A percentile compares a stretch with the other conserved stretches of the same genome.
Conservation (phyloP, 1,284 basidiomycete species). For the Apiotrichum mycotoxinovorans region DNA sequence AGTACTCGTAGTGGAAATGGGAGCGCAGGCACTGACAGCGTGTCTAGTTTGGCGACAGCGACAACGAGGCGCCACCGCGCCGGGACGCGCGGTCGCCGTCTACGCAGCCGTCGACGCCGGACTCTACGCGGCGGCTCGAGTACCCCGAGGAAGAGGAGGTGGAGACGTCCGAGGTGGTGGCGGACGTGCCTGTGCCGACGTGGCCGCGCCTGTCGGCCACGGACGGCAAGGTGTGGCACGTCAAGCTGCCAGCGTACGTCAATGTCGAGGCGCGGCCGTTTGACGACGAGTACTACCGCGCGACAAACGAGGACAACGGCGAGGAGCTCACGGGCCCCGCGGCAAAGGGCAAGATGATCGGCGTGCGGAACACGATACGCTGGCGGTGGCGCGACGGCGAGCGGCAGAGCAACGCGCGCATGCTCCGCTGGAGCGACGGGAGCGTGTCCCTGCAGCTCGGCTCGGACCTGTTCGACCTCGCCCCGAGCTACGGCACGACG, state of each 20-base stretch:
- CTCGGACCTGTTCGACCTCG: conserved; percentile 46
- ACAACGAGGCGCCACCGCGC: conserved; percentile 68
- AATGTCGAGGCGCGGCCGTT: conserved; percentile 44
- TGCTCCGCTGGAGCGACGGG: conserved; percentile 50
- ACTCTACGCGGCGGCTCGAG: conserved; percentile 56
- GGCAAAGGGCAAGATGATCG: conserved; percentile 46
- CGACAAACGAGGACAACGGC: conserved; percentile 28
- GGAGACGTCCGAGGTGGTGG: conserved; percentile 26
- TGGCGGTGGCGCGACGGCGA: conserved; percentile 46
- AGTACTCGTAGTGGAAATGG: too few relatives aligned
- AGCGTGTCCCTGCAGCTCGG: conserved; percentile 47
- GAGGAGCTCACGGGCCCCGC: conserved; percentile 22
- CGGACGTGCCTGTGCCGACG: conserved; percentile 37
- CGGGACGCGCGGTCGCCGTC: conserved; percentile 65
- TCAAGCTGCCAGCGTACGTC: conserved; percentile 46
- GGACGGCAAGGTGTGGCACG: conserved; percentile 44
- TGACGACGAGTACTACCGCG: conserved; percentile 42
- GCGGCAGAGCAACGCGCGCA: conserved; percentile 41
- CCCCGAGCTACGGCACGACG: conserved; percentile 36
- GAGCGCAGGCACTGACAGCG: neutral
- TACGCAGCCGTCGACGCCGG: conserved; percentile 61
- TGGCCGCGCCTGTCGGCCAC: conserved; percentile 37
- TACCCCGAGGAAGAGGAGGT: conserved; percentile 41
- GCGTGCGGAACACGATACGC: conserved; percentile 46
- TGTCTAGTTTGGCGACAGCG: conserved; percentile 71